Percentiles rank a stretch among this genome's conserved stretches.
phyloP scores from a whole-genome alignment of 495 filamentous ascomycete genomes.

The Pseudotulostoma volvatum region DNA sequence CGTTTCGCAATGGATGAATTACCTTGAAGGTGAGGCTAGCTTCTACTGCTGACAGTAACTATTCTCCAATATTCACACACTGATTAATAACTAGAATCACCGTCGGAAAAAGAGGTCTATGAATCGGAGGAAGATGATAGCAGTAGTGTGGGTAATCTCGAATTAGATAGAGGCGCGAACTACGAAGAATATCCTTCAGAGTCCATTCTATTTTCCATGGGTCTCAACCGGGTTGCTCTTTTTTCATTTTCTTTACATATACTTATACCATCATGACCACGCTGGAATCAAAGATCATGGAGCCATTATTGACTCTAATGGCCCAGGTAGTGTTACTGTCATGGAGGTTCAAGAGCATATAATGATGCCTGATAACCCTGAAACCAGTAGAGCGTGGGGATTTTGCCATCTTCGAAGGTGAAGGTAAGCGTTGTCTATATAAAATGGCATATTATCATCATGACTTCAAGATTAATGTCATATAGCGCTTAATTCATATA shows the following conservation, averaged over 20 bases:
- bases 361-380: neutral
- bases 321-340: neutral
- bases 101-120: no score
- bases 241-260: neutral
- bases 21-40: no score
- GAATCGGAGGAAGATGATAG: no score
- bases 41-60: no score
- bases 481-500: no score
- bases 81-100: no score
- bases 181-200: neutral
- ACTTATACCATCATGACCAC: neutral
- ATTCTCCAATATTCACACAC: no score
- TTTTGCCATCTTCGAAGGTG: neutral
- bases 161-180: neutral
- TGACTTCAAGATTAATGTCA: no score
- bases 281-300: neutral
- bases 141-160: no score
- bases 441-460: no score
- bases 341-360: neutral
- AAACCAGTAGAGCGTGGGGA: neutral
- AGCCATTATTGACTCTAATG: neutral
- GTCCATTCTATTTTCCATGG: neutral
- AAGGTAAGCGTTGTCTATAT: no score
- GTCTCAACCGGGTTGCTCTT: neutral
- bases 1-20: no score